phyloP scores from a whole-genome alignment of 257 asterid species.

The Solanum clarkiae region DNA sequence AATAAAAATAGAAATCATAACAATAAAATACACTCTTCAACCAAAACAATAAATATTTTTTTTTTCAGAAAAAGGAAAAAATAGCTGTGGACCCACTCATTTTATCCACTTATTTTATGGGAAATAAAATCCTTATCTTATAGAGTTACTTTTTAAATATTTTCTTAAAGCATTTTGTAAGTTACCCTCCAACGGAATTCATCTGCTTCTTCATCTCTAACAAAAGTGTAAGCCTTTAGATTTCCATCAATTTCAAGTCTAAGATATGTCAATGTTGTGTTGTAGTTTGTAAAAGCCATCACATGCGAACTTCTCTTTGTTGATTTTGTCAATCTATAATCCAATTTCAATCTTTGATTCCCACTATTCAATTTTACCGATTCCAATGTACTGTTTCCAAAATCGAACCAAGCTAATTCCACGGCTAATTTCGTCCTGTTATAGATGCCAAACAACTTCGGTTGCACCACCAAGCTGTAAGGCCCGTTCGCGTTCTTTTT shows the following conservation, averaged over 20 bases:
- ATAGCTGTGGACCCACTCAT: neutral
- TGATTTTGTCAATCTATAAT: neutral
- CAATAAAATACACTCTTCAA: neutral
- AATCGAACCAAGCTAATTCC: neutral
- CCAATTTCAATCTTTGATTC: neutral
- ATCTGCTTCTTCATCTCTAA: neutral
- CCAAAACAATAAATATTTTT: neutral
- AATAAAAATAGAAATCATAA: neutral
- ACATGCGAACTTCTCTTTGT: neutral
- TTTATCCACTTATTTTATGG: neutral
- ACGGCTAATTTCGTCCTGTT: neutral
- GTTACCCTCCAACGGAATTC: constrained; percentile 4
- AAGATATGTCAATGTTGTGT: constrained; percentile 25
- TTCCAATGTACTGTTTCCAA: neutral
- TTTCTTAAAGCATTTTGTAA: neutral
- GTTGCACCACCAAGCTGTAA: neutral
- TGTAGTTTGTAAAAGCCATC: constrained; percentile 15
- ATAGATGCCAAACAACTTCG: neutral
- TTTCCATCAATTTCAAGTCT: constrained; percentile 36
- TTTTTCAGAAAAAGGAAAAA: neutral
- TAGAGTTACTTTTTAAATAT: neutral
- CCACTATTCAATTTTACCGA: neutral
- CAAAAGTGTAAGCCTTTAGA: constrained; percentile 18
- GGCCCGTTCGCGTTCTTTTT: neutral
- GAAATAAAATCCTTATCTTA: neutral